Percentiles rank a stretch among this genome's conserved stretches.
Evolutionary conservation across 2,329 filamentous ascomycete genomes (phyloP).

Genomic region (Ophioceras dolichostomum): DNA sequence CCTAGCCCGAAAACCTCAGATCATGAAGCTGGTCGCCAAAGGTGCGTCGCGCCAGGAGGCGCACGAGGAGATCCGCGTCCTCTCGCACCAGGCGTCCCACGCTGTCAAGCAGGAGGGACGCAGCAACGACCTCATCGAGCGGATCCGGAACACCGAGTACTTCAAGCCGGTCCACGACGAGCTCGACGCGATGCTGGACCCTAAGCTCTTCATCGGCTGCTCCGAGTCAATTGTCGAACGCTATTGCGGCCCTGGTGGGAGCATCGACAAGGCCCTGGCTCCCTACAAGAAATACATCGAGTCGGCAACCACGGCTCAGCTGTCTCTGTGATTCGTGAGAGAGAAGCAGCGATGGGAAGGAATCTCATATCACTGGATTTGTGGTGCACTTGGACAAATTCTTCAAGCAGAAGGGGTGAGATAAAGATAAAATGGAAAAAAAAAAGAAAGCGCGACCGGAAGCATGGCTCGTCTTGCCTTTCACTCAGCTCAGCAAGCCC

Average conservation of each 20-base stretch:
- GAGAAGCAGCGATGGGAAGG: conserved; percentile 9
- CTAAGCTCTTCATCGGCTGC: conserved; percentile 23
- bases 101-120: conserved; percentile 41
- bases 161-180: conserved; percentile 63
- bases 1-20: too few species aligned
- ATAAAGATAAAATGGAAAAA: background rate
- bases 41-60: conserved; percentile 67
- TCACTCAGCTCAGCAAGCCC: too few species aligned
- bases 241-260: conserved; percentile 26
- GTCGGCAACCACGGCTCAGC: conserved; percentile 20
- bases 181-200: conserved; percentile 13
- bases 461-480: too few species aligned
- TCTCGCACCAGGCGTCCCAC: conserved; percentile 62
- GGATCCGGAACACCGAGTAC: conserved; percentile 61
- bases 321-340: conserved; percentile 25
- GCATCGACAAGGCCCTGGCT: conserved; percentile 23
- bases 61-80: conserved; percentile 76
- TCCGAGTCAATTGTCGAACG: conserved; percentile 30
- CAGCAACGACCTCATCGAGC: conserved; percentile 68
- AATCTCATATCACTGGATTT: conserved; percentile 62
- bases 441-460: conserved; percentile 14
- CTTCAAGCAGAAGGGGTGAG: background rate
- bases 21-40: conserved; percentile 64
- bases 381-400: too few species aligned
- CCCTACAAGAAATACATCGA: conserved; percentile 24